Base-by-base conservation (phyloP, 495 filamentous ascomycete genomes). In the Penicillium ochrochloron region DNA sequence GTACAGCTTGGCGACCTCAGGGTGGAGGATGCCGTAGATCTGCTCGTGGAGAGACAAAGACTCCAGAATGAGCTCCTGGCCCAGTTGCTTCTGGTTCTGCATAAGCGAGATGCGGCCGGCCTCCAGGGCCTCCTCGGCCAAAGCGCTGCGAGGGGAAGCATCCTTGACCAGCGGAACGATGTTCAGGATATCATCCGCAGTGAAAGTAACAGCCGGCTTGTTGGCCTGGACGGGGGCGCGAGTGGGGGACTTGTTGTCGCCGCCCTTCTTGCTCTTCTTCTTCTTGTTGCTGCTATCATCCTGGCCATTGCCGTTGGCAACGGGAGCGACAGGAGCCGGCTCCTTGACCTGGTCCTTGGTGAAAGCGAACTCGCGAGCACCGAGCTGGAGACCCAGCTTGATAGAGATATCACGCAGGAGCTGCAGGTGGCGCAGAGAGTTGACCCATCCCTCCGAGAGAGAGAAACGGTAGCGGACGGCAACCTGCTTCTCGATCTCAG, bases 1-100 rank as follows among this genome's bases (percentile, higher is more conserved):
- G 80, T 99, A 99, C 37, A 96, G 89, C 75, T 94, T 88, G 59
- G 94, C 94, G 67, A 98, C 94, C 78, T 99, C 96, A 12, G 96
- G 93, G 74, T 99, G 96, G 25, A 99, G 84, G 44, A 97, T 93
- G 61, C 96, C 96, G 70, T 99, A 99, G 71, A 99, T 97, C 77
- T 99, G 96, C 79, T 99, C 96, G 70, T 99, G 93, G 34, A 99
- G 84, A 52, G 95, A 96, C 64, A 99, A 83, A 23, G 93, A 97
- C 75, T 99, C 96, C 51, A 98, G 82, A 41, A 99, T 86, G 56
- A 99, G 86, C 75, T 98, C 95, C 79, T 97, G 94, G 57, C 96
- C 96, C 53, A 98, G 85, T 75, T 97, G 94, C 80, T 94, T 93
- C 79, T 98, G 91, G 72, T 92, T 90, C 73, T 97, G 94, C 75